Base-by-base conservation (phyloP, 768 basidiomycete species). In the Termitomyces sp. region DNA sequence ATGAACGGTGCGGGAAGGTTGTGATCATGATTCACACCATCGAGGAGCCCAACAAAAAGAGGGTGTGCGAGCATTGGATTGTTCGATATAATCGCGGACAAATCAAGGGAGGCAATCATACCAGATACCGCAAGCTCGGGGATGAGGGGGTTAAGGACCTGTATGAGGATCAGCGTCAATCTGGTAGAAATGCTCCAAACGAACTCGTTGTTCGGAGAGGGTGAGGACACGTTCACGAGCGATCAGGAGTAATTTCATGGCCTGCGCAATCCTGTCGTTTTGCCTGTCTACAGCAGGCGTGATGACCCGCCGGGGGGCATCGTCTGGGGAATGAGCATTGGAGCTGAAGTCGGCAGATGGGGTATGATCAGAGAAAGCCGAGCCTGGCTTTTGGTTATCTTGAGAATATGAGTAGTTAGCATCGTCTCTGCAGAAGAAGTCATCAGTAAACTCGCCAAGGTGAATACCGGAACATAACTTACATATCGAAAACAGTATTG, bases 11-110 rank as follows among this genome's bases (percentile, higher is more conserved):
- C 75, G 22, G 75, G 73, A 53, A 73, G 70, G 59, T 71, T 70
- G 56, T 71, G 67, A 18, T 75, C 74, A 32, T 70, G 71, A 38
- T 71, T 66, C 18, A 46, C 49, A 47, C 32, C 52, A 22, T 78
- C 74, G 46, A 90, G 74, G 40, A 90, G 72, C 26, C 82, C 78
- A 57, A 80, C 76, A 57, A 89, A 73, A 54, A 90, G 77, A 7
- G 86, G 83, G 59, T 87, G 82, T 13, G 88, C 88, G 63, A 92
- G 72, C 57, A 80, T 76, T 52, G 89, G 81, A 69, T 91, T 92
- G 68, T 81, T 73, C 18, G 84, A 79, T 61, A 86, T 82, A 60
- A 91, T 79, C 24, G 83, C 76, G 0, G 84, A 76, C 50, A 91
- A 70, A 71, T 92, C 89, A 59, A 83, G 74, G 16, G 88, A 83